These are phyloP conservation scores for Cucumis cinereus DNA, from an alignment of 306 rosid genomes.

Conservation along the genomic window DNA sequence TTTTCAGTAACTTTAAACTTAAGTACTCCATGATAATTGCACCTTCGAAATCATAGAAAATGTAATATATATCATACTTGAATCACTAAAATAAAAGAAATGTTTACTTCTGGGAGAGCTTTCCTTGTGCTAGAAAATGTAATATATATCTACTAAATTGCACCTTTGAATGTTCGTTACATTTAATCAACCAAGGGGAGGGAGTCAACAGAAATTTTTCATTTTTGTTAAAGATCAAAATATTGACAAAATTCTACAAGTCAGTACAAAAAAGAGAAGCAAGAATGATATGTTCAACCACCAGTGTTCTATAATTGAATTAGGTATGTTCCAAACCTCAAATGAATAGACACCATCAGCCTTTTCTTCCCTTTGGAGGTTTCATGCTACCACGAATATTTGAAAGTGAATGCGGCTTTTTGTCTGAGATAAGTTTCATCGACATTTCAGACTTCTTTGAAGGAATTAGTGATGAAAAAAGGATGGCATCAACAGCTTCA, in stretches of 20 bases:
- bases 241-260: not conserved
- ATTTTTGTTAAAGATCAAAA: not conserved
- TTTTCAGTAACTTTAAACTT: not conserved
- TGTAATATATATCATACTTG: too few species aligned
- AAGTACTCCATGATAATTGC: not conserved
- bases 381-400: constrained; percentile 22
- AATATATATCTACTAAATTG: too few species aligned
- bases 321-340: constrained; percentile 15
- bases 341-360: constrained; percentile 12
- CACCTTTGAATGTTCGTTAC: too few species aligned
- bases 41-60: not conserved
- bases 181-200: not conserved
- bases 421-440: constrained; percentile 26
- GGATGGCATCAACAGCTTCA: constrained; percentile 85
- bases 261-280: not conserved
- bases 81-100: too few species aligned
- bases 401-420: constrained; percentile 36
- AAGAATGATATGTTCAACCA: not conserved
- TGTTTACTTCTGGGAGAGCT: too few species aligned
- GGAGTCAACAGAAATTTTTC: not conserved
- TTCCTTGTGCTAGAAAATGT: too few species aligned
- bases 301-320: not conserved
- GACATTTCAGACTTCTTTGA: constrained; percentile 47
- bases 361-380: constrained; percentile 52
- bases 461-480: constrained; percentile 65